These are phyloP conservation scores for Nidula microcarpa DNA, from an alignment of 768 basidiomycete genomes.

Conservation along the genomic window DNA sequence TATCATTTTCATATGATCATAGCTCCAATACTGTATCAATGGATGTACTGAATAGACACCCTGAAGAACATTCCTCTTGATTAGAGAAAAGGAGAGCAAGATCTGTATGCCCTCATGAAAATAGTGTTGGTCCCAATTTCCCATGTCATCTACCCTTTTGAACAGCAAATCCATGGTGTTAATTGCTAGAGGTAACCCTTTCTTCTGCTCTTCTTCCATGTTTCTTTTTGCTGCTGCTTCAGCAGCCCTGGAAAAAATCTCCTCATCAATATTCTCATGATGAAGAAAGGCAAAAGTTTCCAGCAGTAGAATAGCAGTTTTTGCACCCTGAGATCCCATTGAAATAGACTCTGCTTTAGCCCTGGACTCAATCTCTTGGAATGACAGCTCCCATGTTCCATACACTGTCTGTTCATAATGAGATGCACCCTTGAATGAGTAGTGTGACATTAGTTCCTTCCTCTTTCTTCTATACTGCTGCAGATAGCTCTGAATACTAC, in stretches of 20 bases:
- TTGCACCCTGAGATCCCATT: constrained; percentile 1
- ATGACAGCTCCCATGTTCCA: constrained; percentile 15
- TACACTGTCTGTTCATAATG: constrained; percentile 12
- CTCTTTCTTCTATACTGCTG: constrained; percentile 4
- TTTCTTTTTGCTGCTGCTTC: not conserved
- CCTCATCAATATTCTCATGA: constrained; percentile 9
- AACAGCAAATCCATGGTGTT: not conserved
- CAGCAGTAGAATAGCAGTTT: constrained; percentile 11
- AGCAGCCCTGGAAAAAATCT: constrained; percentile 10
- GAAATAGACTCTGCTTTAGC: not conserved
- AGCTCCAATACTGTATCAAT: constrained; percentile 7
- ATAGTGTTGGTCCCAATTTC: constrained; percentile 7
- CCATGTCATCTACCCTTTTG: not conserved
- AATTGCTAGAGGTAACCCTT: not conserved
- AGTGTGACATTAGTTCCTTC: constrained; percentile 5
- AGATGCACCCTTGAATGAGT: constrained; percentile 5
- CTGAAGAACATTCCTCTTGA: constrained; percentile 3
- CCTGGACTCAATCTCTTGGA: constrained; percentile 7
- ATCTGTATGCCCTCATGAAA: constrained; percentile 12
- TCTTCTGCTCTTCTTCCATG: not conserved
- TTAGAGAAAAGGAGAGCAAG: constrained; percentile 11
- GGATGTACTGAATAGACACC: constrained; percentile 6
- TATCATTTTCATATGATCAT: not conserved
- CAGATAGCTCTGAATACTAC: constrained; percentile 9
- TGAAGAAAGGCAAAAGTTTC: constrained; percentile 13